phyloP scores from a whole-genome alignment of 768 basidiomycete genomes.

The Tylopilus subfusipes region DNA sequence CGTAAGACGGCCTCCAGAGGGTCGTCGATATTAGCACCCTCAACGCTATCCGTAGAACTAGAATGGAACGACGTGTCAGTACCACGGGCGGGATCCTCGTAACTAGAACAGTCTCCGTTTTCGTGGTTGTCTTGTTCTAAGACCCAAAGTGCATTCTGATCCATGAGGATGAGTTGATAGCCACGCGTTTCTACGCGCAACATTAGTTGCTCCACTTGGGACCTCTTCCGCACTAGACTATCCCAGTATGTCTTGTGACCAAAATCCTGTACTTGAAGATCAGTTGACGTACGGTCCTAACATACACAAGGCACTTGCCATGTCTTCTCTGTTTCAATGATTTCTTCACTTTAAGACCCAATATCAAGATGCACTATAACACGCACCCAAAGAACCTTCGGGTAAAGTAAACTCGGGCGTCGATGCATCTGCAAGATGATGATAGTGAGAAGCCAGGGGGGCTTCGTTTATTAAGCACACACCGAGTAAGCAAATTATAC shows the following conservation, averaged over 20 bases:
- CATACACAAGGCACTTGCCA: conserved; percentile 8
- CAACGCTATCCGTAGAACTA: conserved; percentile 3
- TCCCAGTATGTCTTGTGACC: conserved; percentile 39
- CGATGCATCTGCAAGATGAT: conserved; percentile 33
- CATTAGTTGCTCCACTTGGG: conserved; percentile 31
- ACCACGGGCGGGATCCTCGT: conserved; percentile 11
- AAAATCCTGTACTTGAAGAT: conserved; percentile 31
- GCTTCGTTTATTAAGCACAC: background rate
- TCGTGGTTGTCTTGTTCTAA: conserved; percentile 24
- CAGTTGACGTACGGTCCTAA: background rate
- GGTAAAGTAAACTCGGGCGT: conserved; percentile 37
- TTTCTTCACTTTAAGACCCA: background rate
- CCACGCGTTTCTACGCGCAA: conserved; percentile 32
- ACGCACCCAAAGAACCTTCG: conserved; percentile 41
- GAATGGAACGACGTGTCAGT: conserved; percentile 9
- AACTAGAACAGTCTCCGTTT: conserved; percentile 20
- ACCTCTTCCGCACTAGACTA: conserved; percentile 30
- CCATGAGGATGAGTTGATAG: conserved; percentile 33
- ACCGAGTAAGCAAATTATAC: conserved; percentile 35
- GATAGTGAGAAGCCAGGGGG: background rate
- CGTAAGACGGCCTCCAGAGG: conserved; percentile 35
- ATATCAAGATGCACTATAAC: background rate
- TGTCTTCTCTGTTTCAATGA: conserved; percentile 17
- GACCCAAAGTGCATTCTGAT: conserved; percentile 38
- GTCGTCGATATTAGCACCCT: conserved; percentile 19